Conservation (phyloP, 176 grass and related monocot species). For the Poa pratensis region DNA sequence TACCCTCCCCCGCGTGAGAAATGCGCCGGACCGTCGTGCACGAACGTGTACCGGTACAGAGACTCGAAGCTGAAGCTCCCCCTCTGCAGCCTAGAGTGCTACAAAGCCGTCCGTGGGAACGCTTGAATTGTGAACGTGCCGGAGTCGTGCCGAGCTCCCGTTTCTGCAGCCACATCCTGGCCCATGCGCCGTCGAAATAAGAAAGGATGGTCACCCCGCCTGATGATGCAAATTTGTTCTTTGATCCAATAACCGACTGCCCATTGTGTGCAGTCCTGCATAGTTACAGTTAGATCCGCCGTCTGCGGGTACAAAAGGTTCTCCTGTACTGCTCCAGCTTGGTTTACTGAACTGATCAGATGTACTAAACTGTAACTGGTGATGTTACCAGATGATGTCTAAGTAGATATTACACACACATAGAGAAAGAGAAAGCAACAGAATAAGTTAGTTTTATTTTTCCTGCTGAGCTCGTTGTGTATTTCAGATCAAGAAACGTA, state of each 20-base stretch:
- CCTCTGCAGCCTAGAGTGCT: constrained; percentile 80
- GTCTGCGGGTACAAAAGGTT: constrained; percentile 4
- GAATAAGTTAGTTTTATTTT: neutral
- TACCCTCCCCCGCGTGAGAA: constrained; percentile 78
- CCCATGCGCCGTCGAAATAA: constrained; percentile 5
- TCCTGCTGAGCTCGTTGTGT: neutral
- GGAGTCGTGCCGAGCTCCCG: neutral
- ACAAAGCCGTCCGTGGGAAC: constrained; percentile 53
- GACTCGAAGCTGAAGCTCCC: constrained; percentile 82
- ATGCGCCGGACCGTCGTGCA: constrained; percentile 65
- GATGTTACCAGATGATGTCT: neutral
- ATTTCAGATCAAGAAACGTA: neutral
- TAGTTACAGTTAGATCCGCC: constrained; percentile 7
- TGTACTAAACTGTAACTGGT: neutral
- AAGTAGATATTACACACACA: neutral
- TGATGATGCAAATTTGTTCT: neutral
- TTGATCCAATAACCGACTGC: neutral
- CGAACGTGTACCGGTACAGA: constrained; percentile 60
- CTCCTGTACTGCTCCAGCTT: neutral
- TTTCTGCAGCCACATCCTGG: neutral
- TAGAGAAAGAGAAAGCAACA: neutral
- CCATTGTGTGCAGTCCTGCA: neutral
- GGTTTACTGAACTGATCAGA: neutral
- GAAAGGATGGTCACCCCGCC: neutral
- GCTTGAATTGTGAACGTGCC: constrained; percentile 12